Evolutionary conservation across 2,329 filamentous ascomycete species (phyloP).

Genomic region (Diaporthe ilicicola): DNA sequence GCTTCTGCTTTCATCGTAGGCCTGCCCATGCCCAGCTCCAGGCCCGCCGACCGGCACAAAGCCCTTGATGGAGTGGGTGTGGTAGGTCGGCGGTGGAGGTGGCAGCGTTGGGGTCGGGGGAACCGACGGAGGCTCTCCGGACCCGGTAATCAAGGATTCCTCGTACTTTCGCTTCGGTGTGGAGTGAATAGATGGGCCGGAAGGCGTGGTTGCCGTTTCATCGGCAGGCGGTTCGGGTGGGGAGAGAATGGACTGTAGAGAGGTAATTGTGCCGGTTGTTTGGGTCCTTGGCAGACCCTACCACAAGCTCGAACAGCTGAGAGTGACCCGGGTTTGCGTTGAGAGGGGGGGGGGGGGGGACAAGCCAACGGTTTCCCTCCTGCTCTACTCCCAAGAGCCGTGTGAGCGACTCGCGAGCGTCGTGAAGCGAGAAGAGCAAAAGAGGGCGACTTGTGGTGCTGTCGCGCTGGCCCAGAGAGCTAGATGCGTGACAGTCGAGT

Average conservation of each 20-base stretch:
- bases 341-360: constrained; percentile 34
- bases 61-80: constrained; percentile 32
- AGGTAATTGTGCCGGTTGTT: constrained; percentile 57
- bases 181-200: constrained; percentile 39
- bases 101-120: constrained; percentile 40
- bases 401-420: constrained; percentile 20
- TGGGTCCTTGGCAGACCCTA: constrained; percentile 50
- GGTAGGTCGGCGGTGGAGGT: constrained; percentile 38
- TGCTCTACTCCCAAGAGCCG: constrained; percentile 22
- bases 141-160: constrained; percentile 44
- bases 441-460: constrained; percentile 9
- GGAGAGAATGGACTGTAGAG: constrained; percentile 61
- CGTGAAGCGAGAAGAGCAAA: constrained; percentile 22
- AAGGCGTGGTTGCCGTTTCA: constrained; percentile 44
- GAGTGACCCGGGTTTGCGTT: constrained; percentile 13
- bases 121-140: constrained; percentile 39
- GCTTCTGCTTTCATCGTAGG: constrained; percentile 39
- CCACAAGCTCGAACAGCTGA: constrained; percentile 33
- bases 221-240: constrained; percentile 52
- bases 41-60: constrained; percentile 27
- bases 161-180: constrained; percentile 49
- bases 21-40: constrained; percentile 23
- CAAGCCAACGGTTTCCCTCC: constrained; percentile 15
- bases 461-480: constrained; percentile 25
- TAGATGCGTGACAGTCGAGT: constrained; percentile 16